Evolutionary conservation across 83 land plant species (phyloP).

Genomic region (Picea abies): DNA sequence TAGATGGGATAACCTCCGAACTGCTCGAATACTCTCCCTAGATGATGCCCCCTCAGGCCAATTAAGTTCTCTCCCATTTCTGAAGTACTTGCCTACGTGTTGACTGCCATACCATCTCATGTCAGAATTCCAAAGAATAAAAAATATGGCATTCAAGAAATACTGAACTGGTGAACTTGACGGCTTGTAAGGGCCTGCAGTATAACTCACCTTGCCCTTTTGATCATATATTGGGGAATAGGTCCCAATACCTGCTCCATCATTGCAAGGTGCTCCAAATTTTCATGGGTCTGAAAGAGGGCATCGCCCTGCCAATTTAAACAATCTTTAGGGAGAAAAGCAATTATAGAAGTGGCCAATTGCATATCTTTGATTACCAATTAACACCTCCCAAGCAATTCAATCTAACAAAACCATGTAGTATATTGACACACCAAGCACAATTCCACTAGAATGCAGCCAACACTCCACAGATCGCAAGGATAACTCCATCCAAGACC

Average conservation of each 20-base stretch:
- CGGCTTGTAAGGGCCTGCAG: too few species aligned
- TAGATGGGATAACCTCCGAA: conserved; percentile 57
- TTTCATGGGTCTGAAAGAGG: conserved; percentile 89
- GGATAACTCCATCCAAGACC: conserved; percentile 91
- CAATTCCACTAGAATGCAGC: conserved; percentile 88
- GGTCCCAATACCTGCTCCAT: conserved; percentile 89
- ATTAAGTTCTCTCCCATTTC: conserved; percentile 54
- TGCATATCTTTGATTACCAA: too few species aligned
- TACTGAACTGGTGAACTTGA: too few species aligned
- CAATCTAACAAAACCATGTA: background rate
- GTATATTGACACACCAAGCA: conserved; percentile 49
- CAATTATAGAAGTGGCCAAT: too few species aligned
- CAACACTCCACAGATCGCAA: conserved; percentile 93
- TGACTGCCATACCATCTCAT: too few species aligned
- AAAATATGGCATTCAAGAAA: too few species aligned
- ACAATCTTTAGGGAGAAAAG: too few species aligned
- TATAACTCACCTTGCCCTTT: conserved; percentile 58
- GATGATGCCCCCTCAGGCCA: conserved; percentile 95
- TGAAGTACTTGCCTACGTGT: conserved; percentile 44
- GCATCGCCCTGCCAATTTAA: conserved; percentile 63
- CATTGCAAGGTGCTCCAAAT: conserved; percentile 88
- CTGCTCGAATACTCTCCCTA: conserved; percentile 74
- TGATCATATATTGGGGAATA: conserved; percentile 70
- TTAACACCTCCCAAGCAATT: too few species aligned
- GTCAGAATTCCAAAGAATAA: too few species aligned